Evolutionary conservation across 108 stramenopile genomes (phyloP).

Genomic region (Fragilaria radians): DNA sequence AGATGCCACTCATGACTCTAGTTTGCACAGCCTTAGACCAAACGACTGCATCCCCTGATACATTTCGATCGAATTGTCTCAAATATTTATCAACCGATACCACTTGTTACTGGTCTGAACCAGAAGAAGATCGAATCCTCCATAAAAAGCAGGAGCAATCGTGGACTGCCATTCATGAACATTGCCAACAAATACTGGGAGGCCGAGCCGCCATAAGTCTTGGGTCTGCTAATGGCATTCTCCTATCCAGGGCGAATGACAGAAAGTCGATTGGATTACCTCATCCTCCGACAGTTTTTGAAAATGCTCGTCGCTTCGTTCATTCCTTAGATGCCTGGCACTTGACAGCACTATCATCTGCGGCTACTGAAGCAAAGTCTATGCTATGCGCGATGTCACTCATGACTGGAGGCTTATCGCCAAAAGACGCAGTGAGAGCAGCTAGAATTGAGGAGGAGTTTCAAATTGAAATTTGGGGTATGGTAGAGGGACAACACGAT

Average conservation of each 20-base stretch:
- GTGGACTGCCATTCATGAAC: conserved; percentile 64
- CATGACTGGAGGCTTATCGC: conserved; percentile 17
- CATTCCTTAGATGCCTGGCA: conserved; percentile 79
- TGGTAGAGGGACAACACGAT: conserved; percentile 98
- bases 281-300: conserved; percentile 63
- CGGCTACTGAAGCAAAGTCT: conserved; percentile 84
- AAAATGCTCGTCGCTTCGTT: conserved; percentile 44
- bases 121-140: conserved; percentile 68
- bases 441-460: conserved; percentile 97
- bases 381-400: conserved; percentile 77
- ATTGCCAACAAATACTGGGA: conserved; percentile 24
- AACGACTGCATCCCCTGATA: conserved; percentile 38
- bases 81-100: conserved; percentile 86
- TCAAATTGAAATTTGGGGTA: conserved; percentile 92
- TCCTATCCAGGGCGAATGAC: conserved; percentile 52
- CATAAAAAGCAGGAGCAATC: conserved; percentile 55
- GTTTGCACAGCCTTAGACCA: conserved; percentile 90
- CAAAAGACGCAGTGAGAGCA: conserved; percentile 70
- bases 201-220: conserved; percentile 43
- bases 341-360: conserved; percentile 69
- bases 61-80: conserved; percentile 41
- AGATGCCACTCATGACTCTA: conserved; percentile 97
- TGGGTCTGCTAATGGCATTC: conserved; percentile 59
- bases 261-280: conserved; percentile 52
- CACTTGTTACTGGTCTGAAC: conserved; percentile 81